A percentile compares a stretch with the other conserved stretches of the same genome.
phyloP scores from a whole-genome alignment of 805 yeast species.

The Saturnispora galanensis region DNA sequence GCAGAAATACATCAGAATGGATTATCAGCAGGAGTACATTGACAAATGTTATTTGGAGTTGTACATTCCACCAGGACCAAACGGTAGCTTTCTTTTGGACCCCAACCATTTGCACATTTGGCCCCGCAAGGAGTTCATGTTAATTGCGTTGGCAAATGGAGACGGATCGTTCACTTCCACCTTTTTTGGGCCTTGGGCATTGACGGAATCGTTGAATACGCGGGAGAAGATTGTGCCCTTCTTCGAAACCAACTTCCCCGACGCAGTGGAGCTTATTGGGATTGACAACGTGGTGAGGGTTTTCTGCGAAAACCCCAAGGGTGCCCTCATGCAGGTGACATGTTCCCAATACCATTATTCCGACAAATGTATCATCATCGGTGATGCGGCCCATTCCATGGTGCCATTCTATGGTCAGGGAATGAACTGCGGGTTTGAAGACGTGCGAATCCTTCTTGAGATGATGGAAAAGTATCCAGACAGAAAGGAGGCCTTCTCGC shows the following conservation, averaged over 20 bases:
- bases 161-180: slow-evolving; percentile 89
- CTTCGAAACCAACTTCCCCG: slow-evolving; percentile 56
- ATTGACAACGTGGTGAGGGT: slow-evolving; percentile 34
- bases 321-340: slow-evolving; percentile 64
- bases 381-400: slow-evolving; percentile 96
- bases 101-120: slow-evolving; percentile 83
- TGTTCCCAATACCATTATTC: slow-evolving; percentile 60
- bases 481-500: slow-evolving; percentile 39
- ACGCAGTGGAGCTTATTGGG: slow-evolving; percentile 65
- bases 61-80: slow-evolving; percentile 51
- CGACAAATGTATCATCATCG: slow-evolving; percentile 59
- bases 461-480: slow-evolving; percentile 32
- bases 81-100: slow-evolving; percentile 40
- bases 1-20: slow-evolving; percentile 59
- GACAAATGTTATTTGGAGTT: slow-evolving; percentile 80
- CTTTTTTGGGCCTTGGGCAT: slow-evolving; percentile 70
- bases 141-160: slow-evolving; percentile 76
- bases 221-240: slow-evolving; percentile 36
- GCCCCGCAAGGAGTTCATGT: slow-evolving; percentile 83
- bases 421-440: slow-evolving; percentile 94
- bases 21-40: slow-evolving; percentile 64
- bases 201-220: slow-evolving; percentile 44
- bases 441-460: slow-evolving; percentile 58
- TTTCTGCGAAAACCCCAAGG: slow-evolving; percentile 55
- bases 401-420: slow-evolving; percentile 99